phyloP scores from a whole-genome alignment of 2,329 filamentous ascomycete genomes.

The Diplodia mutila region DNA sequence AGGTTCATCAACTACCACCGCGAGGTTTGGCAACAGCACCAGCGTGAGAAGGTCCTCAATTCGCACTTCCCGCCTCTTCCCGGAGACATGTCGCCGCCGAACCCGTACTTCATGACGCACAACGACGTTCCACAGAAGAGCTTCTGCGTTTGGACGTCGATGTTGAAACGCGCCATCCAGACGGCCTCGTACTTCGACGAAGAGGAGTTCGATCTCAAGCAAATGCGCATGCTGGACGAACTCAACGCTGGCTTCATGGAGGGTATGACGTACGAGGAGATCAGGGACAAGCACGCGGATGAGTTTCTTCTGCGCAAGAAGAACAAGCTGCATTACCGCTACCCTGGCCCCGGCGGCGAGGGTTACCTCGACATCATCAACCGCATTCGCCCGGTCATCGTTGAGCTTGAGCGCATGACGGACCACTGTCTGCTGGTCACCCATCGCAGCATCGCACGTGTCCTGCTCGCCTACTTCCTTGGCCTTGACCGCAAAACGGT shows the following conservation, averaged over 20 bases:
- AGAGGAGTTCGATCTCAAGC: constrained; percentile 90
- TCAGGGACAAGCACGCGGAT: constrained; percentile 74
- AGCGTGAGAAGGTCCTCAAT: constrained; percentile 74
- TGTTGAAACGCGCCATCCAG: constrained; percentile 87
- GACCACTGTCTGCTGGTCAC: constrained; percentile 93
- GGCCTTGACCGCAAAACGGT: constrained; percentile 89
- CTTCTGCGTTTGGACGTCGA: constrained; percentile 98
- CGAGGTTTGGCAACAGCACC: constrained; percentile 78
- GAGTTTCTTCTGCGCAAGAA: constrained; percentile 79
- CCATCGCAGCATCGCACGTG: constrained; percentile 88
- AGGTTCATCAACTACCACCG: constrained; percentile 83
- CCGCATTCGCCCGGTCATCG: constrained; percentile 89
- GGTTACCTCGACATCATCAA: constrained; percentile 97
- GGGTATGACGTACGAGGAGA: constrained; percentile 91
- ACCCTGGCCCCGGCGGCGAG: constrained; percentile 93
- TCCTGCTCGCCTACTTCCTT: constrained; percentile 95
- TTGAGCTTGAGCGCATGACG: constrained; percentile 95
- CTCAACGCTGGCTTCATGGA: constrained; percentile 92
- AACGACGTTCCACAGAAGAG: constrained; percentile 70
- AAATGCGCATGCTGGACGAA: constrained; percentile 98
- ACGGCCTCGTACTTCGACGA: constrained; percentile 92
- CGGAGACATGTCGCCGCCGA: constrained; percentile 91
- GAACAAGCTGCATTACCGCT: constrained; percentile 95
- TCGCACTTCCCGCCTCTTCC: constrained; percentile 86
- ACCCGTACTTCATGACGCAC: constrained; percentile 70